Evolutionary conservation across 331 rosid species (phyloP), one percentile per base, ranked within the genome.

Genomic region (Dryas integrifolia): DNA sequence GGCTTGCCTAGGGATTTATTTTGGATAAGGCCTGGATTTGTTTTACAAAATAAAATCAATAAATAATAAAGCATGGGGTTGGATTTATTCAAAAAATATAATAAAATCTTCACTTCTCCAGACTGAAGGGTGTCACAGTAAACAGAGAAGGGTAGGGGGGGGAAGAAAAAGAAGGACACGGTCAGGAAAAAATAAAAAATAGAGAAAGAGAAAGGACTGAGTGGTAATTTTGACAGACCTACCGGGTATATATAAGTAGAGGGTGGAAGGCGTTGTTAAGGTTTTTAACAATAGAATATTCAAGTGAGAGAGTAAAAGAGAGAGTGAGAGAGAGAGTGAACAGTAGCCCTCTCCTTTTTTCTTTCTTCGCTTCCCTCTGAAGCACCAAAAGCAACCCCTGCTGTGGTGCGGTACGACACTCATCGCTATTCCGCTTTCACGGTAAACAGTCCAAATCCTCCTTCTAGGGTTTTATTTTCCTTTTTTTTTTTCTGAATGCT

Each of bases 171-270:
- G 39, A 0, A 4, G 45, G 0, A 30, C 35, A 30, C 35, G 35
- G 35, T 30, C 35, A 2, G 35, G 35, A 0, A 30, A 1, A 30
- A 30, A 30, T 3, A 30, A 30, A 30, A 30, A 30, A 30, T 30
- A 30, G 35, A 30, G 35, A 30, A 52, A 43, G 41, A 43, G 30
- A 5, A 63, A 39, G 82, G 85, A 67, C 56, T 35, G 77, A 75
- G 76, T 75, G 30, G 89, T 83, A 83, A 78, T 83, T 81, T 76
- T 72, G 18, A 2, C 18, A n/a, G 76, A 83, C 86, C 86, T 76
- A 50, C 74, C 72, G 4, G 74, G 8, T 16, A 24, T 79, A 67
- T 80, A 80, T 75, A 65, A 72, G 57, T 9, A 61, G 64, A 64
- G 43, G 40, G 62, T 51, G 73, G 71, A 60, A 44, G 58, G 74